Evolutionary conservation across 768 basidiomycete genomes (phyloP).

Genomic region (Xerocomellus chrysenteron): DNA sequence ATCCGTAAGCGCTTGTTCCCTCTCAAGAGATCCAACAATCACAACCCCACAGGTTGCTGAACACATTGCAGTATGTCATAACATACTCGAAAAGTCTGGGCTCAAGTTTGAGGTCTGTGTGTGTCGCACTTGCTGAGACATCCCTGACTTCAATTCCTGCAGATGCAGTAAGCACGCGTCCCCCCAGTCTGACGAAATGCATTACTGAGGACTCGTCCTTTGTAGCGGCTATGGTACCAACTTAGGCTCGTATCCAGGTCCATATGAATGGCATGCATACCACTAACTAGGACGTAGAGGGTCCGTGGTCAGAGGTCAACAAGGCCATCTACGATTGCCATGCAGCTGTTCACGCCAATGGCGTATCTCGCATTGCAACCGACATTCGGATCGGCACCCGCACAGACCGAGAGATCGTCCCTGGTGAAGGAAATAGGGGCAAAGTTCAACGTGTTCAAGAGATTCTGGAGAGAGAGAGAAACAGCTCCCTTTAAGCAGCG

Average conservation of each 20-base stretch:
- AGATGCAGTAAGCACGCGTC: constrained; percentile 40
- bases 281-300: constrained; percentile 45
- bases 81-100: constrained; percentile 79
- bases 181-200: constrained; percentile 34
- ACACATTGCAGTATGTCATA: constrained; percentile 79
- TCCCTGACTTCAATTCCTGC: background rate
- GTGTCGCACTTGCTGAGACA: background rate
- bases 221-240: constrained; percentile 90
- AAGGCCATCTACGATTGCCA: constrained; percentile 92
- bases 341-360: constrained; percentile 75
- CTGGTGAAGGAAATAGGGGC: constrained; percentile 69
- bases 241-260: constrained; percentile 47
- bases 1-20: constrained; percentile 48
- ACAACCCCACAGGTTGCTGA: constrained; percentile 55
- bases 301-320: constrained; percentile 82
- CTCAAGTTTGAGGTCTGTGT: constrained; percentile 72
- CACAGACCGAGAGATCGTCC: constrained; percentile 59
- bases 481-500: background rate
- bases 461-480: constrained; percentile 52
- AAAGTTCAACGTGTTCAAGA: constrained; percentile 83
- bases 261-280: background rate
- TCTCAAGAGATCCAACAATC: constrained; percentile 2
- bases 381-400: constrained; percentile 96
- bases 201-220: constrained; percentile 4
- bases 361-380: constrained; percentile 76